A percentile compares a stretch with the other conserved stretches of the same genome.
phyloP scores from a whole-genome alignment of 768 basidiomycete species.

The Mycena latifolia region DNA sequence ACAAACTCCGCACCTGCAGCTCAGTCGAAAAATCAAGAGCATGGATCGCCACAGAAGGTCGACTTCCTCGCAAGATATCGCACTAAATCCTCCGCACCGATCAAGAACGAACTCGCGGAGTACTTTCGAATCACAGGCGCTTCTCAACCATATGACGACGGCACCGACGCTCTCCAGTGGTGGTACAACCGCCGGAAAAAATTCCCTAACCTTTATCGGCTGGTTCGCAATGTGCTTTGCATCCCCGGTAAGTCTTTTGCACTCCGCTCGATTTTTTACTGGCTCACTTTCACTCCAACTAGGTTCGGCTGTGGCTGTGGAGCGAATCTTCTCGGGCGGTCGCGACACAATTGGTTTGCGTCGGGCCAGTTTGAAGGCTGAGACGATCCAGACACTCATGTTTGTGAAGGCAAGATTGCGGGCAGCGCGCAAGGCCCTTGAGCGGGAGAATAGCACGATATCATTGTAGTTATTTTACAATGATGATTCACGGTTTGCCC shows the following conservation, averaged over 20 bases:
- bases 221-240: neutral
- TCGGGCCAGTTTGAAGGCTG: slow-evolving; percentile 30
- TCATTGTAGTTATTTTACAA: too few relatives aligned
- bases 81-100: neutral
- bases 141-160: neutral
- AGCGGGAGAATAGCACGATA: neutral
- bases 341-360: slow-evolving; percentile 31
- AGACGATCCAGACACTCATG: slow-evolving; percentile 28
- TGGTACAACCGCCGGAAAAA: neutral
- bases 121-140: neutral
- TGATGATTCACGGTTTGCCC: too few relatives aligned
- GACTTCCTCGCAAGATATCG: neutral
- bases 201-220: slow-evolving; percentile 1
- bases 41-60: neutral
- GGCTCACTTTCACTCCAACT: neutral
- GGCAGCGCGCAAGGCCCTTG: too few relatives aligned
- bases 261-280: neutral
- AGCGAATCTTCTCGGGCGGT: neutral
- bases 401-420: slow-evolving; percentile 24
- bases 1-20: neutral
- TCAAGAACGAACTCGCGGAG: neutral
- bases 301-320: slow-evolving; percentile 33
- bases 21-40: too few relatives aligned
- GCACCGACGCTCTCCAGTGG: neutral
- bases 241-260: neutral